Evolutionary conservation across 2,329 filamentous ascomycete species (phyloP).

Genomic region (Ramularia collo-cygni): DNA sequence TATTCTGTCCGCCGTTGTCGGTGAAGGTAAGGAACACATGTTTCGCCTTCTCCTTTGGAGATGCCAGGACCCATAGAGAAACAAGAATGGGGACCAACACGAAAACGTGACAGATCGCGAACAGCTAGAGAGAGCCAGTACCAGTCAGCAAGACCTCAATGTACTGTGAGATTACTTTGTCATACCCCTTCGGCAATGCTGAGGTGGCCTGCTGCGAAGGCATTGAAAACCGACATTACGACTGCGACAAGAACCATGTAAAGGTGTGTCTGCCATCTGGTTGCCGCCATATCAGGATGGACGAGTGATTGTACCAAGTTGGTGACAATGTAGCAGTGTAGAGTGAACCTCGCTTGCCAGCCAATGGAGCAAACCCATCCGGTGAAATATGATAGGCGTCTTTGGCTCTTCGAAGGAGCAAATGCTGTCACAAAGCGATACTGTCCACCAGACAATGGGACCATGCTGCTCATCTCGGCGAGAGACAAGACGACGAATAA

Average conservation of each 20-base stretch:
- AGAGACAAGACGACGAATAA: conserved; percentile 29
- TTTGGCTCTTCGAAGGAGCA: conserved; percentile 36
- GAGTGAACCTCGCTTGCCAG: conserved; percentile 41
- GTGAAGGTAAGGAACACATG: conserved; percentile 31
- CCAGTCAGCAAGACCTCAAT: no score
- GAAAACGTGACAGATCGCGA: conserved; percentile 28
- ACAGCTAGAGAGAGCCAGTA: conserved; percentile 2
- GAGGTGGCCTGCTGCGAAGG: conserved; percentile 24
- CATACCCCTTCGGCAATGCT: conserved; percentile 23
- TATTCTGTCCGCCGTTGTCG: conserved; percentile 28
- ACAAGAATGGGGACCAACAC: conserved; percentile 29
- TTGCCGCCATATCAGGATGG: conserved; percentile 15
- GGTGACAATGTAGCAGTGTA: conserved; percentile 39
- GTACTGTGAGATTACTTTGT: no score
- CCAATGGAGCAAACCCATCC: conserved; percentile 28
- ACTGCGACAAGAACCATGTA: conserved; percentile 20
- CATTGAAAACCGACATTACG: conserved; percentile 23
- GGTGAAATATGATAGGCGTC: conserved; percentile 41
- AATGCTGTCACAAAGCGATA: conserved; percentile 36
- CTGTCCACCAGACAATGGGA: conserved; percentile 24
- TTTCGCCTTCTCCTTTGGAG: conserved; percentile 11
- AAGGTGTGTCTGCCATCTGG: conserved; percentile 21
- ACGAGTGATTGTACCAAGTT: conserved; percentile 41
- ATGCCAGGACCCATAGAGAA: conserved; percentile 23
- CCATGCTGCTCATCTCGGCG: conserved; percentile 31